phyloP scores from a whole-genome alignment of 352 stramenopile species.

The Phytophthora megakarya region DNA sequence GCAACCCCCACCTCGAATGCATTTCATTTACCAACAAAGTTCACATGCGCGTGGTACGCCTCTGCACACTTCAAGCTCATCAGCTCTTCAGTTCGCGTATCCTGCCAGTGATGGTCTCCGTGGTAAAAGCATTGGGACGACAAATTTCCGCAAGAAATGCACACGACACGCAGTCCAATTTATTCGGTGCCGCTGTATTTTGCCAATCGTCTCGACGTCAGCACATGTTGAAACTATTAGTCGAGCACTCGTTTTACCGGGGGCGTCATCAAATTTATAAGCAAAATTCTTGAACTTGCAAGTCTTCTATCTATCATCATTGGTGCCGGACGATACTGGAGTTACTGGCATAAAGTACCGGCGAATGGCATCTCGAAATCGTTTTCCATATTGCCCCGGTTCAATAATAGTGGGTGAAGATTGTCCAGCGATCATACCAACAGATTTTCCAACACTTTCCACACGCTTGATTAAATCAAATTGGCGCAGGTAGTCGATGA shows the following conservation, averaged over 20 bases:
- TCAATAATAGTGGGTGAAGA: slow-evolving; percentile 98
- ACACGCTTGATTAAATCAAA: slow-evolving; percentile 99
- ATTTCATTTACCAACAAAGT: slow-evolving; percentile 40
- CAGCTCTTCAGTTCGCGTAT: slow-evolving; percentile 38
- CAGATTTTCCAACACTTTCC: slow-evolving; percentile 97
- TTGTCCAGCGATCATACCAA: slow-evolving; percentile 98
- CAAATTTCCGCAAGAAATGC: slow-evolving; percentile 64
- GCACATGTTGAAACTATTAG: slow-evolving; percentile 61
- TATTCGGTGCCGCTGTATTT: slow-evolving; percentile 65
- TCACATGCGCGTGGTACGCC: not conserved
- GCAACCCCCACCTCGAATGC: slow-evolving; percentile 49
- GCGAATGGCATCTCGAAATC: slow-evolving; percentile 95
- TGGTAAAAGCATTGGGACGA: slow-evolving; percentile 56
- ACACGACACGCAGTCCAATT: slow-evolving; percentile 52
- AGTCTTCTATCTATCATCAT: slow-evolving; percentile 40
- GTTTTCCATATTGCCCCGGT: slow-evolving; percentile 94
- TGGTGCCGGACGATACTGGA: slow-evolving; percentile 60
- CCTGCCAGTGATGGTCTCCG: slow-evolving; percentile 55
- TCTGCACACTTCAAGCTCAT: not conserved
- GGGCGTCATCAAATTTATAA: slow-evolving; percentile 14
- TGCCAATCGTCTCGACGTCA: slow-evolving; percentile 56
- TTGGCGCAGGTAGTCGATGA: slow-evolving; percentile 99
- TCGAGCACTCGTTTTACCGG: slow-evolving; percentile 38
- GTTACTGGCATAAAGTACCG: slow-evolving; percentile 98
- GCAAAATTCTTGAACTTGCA: slow-evolving; percentile 9